Evolutionary conservation across 2,329 filamentous ascomycete genomes (phyloP).

Genomic region (Xylariaceae sp.): DNA sequence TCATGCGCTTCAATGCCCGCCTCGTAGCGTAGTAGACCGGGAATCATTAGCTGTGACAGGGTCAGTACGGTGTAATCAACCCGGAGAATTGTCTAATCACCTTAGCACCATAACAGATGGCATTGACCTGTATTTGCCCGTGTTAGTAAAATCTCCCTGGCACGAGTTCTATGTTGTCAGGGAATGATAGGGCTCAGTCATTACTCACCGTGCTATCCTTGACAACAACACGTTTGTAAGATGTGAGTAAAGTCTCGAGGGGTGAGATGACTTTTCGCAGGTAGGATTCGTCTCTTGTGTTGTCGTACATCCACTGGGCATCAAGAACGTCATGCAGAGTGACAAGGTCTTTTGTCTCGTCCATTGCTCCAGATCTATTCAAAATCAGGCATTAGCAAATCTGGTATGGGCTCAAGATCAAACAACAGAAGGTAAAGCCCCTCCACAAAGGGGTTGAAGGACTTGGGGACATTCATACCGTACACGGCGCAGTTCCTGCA

Average conservation of each 20-base stretch:
- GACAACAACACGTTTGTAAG: conserved; percentile 95
- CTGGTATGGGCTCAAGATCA: background rate
- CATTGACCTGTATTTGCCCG: conserved; percentile 48
- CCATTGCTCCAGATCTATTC: conserved; percentile 73
- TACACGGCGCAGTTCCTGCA: conserved; percentile 96
- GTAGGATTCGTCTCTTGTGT: conserved; percentile 89
- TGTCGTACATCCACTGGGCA: conserved; percentile 93
- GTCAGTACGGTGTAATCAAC: conserved; percentile 1
- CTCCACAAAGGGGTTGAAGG: background rate
- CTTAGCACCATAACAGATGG: conserved; percentile 96
- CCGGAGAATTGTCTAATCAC: background rate
- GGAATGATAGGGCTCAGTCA: background rate
- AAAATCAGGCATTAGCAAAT: background rate
- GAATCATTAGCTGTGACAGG: conserved; percentile 72
- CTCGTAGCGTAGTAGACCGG: conserved; percentile 88
- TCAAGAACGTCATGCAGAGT: conserved; percentile 94
- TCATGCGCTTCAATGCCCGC: conserved; percentile 88
- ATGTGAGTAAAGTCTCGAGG: conserved; percentile 83
- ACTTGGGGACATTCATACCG: conserved; percentile 38
- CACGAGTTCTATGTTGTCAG: background rate
- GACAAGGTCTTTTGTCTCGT: conserved; percentile 81
- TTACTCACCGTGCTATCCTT: conserved; percentile 66
- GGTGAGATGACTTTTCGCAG: conserved; percentile 87
- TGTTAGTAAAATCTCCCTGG: background rate
- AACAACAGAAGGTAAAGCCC: background rate